Base-by-base conservation (phyloP, 2,329 filamentous ascomycete genomes). In the Beauveria sp. region DNA sequence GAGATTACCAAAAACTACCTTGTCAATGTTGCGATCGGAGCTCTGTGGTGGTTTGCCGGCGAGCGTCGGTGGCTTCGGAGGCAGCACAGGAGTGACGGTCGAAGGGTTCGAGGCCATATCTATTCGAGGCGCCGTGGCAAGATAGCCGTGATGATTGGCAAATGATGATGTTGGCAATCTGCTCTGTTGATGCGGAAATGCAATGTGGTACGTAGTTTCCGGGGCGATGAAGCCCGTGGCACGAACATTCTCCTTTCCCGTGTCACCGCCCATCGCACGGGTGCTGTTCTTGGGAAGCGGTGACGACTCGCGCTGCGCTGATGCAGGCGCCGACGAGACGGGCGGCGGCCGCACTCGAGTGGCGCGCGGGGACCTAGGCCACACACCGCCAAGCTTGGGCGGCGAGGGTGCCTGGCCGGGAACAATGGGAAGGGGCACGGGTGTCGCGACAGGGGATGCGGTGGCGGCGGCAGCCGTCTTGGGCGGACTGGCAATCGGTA, bases 1-100 rank as follows among this genome's bases (percentile, higher is more conserved):
- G 37, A 94, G 80, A 68, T 92, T 85, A 5, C 92, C 93, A 63
- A 97, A 80, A 59, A 96, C 87, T 56, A 97, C 90, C 71, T 91
- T 90, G 70, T 91, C 85, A 65, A 97, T 88, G 72, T 96, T 96
- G 61, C 89, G 89, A 67, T 89, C 86, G 10, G 80, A 70, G 41
- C 74, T 73, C 1, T 73, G 75, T 6, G 76, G 73, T 1, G 73
- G 68, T 30, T 72, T 74, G 41, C 72, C 67, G 16, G 66, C 65
- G 10, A 67, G 58, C 14, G 64, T 64, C 7, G 70, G 67, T 12
- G 72, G 75, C 40, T 75, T 76, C 5, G 75, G 75, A 1, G 71
- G 69, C 46, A 66, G 70, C 8, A 74, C 69, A 18, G 72, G 70
- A 24, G 73, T 74, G 4, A 74, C 66, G 22, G 66, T 58, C 18